Conservation (phyloP, 352 stramenopile genomes). For the Phytophthora cryptogea region DNA sequence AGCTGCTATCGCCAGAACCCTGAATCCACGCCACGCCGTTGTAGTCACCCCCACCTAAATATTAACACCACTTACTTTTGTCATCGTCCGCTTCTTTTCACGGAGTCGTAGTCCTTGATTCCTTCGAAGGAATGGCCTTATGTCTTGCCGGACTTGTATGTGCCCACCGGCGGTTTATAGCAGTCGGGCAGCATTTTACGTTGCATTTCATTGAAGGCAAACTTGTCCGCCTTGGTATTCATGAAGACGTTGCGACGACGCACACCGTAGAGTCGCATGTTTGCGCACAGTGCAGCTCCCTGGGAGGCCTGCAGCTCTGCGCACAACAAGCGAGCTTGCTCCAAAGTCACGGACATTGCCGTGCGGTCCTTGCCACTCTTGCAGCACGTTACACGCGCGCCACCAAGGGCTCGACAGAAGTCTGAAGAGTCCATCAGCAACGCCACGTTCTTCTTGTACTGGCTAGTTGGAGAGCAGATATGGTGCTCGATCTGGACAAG, state of each 20-base stretch:
- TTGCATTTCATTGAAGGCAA: constrained; percentile 90
- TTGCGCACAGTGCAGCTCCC: constrained; percentile 59
- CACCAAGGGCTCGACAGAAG: constrained; percentile 87
- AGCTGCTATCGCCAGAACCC: constrained; percentile 10
- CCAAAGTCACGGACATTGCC: constrained; percentile 96
- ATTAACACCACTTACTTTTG: constrained; percentile 34
- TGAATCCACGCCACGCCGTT: constrained; percentile 9
- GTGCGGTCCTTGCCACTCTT: constrained; percentile 98
- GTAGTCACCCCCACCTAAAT: constrained; percentile 24
- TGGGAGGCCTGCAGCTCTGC: constrained; percentile 63
- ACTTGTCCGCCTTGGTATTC: constrained; percentile 86
- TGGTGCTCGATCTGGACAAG: constrained; percentile 74
- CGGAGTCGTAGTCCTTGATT: constrained; percentile 29
- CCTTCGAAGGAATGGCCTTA: constrained; percentile 31
- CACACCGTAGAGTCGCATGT: constrained; percentile 78
- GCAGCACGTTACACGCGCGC: constrained; percentile 94
- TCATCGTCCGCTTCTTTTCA: constrained; percentile 27
- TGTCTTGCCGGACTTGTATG: constrained; percentile 86
- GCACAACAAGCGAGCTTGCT: constrained; percentile 81
- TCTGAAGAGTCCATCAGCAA: constrained; percentile 83
- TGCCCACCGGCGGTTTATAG: constrained; percentile 82
- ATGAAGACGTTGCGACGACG: constrained; percentile 83
- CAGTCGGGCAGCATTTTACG: constrained; percentile 84
- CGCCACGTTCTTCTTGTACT: constrained; percentile 85
- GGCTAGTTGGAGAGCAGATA: constrained; percentile 63